Conservation (phyloP, 139 green algal species). For the Gonium pectorale region DNA sequence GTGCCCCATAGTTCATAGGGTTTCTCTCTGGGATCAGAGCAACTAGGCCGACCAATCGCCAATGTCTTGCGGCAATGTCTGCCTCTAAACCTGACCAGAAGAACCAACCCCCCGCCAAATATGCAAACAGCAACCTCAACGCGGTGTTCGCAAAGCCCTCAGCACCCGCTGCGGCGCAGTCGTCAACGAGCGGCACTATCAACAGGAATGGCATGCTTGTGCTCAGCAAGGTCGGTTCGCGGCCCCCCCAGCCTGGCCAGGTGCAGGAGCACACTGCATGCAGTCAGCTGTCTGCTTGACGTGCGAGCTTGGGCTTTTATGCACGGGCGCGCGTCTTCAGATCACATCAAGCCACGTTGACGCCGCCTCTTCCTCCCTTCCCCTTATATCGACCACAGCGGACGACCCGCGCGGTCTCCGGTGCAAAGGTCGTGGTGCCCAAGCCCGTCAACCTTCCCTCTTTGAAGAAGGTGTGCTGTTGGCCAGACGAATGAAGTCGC, state of each 20-base stretch:
- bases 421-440: conserved; percentile 80
- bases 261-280: too few species aligned
- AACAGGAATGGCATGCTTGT: conserved; percentile 57
- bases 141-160: conserved; percentile 49
- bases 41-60: conserved; percentile 8
- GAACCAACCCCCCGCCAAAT: conserved; percentile 57
- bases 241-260: too few species aligned
- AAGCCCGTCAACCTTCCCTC: conserved; percentile 88
- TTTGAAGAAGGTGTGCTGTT: conserved; percentile 76
- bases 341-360: conserved; percentile 31
- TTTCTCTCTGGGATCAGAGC: too few species aligned
- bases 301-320: too few species aligned
- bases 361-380: background rate
- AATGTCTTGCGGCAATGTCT: conserved; percentile 33
- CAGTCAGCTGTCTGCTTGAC: too few species aligned
- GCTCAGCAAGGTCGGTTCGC: conserved; percentile 54
- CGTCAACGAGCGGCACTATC: conserved; percentile 56
- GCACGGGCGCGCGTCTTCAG: too few species aligned
- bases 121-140: conserved; percentile 70
- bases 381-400: conserved; percentile 41
- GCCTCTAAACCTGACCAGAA: conserved; percentile 38
- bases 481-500: background rate
- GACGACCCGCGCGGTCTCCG: conserved; percentile 52
- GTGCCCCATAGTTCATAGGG: too few species aligned
- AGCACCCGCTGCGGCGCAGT: conserved; percentile 28